Conservation (phyloP, 192 early-diverging fungal genomes). For the Chytriomyces sp. region DNA sequence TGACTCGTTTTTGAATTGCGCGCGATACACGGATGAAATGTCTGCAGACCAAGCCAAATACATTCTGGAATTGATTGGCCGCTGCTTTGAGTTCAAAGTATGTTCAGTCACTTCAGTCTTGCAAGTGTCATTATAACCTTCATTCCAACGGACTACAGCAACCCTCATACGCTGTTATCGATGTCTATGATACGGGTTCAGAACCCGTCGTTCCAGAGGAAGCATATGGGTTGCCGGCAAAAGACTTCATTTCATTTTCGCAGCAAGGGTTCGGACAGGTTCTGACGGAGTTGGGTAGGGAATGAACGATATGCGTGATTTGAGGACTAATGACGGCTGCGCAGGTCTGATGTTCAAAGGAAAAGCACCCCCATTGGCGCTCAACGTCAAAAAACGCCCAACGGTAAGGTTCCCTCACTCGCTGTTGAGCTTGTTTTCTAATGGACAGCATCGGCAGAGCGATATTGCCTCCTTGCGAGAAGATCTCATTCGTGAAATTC, state of each 20-base stretch:
- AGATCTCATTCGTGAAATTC: neutral
- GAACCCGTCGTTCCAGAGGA: neutral
- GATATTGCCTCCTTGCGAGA: neutral
- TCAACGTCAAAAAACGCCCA: neutral
- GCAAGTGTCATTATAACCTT: neutral
- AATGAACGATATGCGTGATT: too few relatives aligned
- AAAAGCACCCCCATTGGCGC: neutral
- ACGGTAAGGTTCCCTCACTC: neutral
- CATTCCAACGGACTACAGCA: neutral
- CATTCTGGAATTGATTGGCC: neutral
- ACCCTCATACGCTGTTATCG: neutral
- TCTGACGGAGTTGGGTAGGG: neutral
- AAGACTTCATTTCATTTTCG: neutral
- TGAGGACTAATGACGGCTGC: too few relatives aligned
- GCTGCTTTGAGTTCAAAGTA: neutral
- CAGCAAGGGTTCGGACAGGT: neutral
- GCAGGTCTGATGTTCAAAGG: neutral
- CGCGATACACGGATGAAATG: neutral
- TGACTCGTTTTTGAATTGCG: neutral
- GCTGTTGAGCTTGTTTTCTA: neutral
- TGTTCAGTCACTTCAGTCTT: neutral
- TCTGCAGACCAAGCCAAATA: neutral
- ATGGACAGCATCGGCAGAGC: neutral
- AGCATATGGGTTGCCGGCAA: neutral
- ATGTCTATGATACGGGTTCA: neutral